Evolutionary conservation across 805 yeast species (phyloP).

Genomic region (Candida patagonica): DNA sequence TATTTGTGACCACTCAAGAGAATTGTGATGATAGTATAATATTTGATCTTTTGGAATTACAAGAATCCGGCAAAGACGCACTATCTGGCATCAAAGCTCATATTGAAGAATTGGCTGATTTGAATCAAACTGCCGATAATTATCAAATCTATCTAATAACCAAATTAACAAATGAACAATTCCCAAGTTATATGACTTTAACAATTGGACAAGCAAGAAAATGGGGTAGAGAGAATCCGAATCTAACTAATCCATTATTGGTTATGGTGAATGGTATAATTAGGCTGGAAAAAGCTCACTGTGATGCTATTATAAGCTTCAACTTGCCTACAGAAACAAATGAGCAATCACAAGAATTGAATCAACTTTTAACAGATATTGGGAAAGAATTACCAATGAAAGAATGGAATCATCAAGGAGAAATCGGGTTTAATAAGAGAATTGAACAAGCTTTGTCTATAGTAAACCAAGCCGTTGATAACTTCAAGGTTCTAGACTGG

Average conservation of each 20-base stretch:
- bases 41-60: slow-evolving; percentile 34
- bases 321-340: slow-evolving; percentile 38
- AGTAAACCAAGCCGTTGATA: background rate
- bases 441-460: background rate
- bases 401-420: background rate
- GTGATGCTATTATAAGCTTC: slow-evolving; percentile 55
- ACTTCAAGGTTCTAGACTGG: slow-evolving; percentile 6
- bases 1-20: slow-evolving; percentile 43
- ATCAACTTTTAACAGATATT: background rate
- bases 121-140: slow-evolving; percentile 16
- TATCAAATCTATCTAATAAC: background rate
- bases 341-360: background rate
- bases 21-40: slow-evolving; percentile 26
- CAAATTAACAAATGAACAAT: background rate
- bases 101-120: slow-evolving; percentile 20
- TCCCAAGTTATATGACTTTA: background rate
- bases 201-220: slow-evolving; percentile 31
- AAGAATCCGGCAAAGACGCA: slow-evolving; percentile 21
- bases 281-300: slow-evolving; percentile 39
- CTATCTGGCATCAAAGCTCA: slow-evolving; percentile 20
- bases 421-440: background rate
- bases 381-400: background rate
- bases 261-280: slow-evolving; percentile 49
- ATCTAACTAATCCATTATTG: slow-evolving; percentile 28
- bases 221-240: slow-evolving; percentile 38